Base-by-base conservation (phyloP, 2,329 filamentous ascomycete genomes). In the Ceratocystis diversiconidia region DNA sequence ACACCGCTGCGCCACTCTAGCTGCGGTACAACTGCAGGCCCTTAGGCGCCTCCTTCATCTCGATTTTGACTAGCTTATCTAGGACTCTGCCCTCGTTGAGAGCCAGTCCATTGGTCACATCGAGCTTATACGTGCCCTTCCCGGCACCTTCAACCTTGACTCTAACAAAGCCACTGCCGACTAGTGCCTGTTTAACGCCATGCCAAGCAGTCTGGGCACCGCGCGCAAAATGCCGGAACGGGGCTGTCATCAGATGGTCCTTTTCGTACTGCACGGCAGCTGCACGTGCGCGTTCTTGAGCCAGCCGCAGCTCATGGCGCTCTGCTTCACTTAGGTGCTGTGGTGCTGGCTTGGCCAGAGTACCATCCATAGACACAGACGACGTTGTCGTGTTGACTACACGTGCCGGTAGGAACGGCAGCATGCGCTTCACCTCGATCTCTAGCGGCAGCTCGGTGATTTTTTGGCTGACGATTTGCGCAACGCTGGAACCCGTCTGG, bases 61-160 rank as follows among this genome's bases (percentile, higher is more conserved):
- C 63, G 63, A 69, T 62, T 59, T 63, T 68, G 41, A 82, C 77
- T 48, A 87, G 71, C 68, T 80, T 77, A 73, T 86, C 84, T 64
- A 87, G 71, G 2, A 81, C 81, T 65, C 76, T 77, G 55, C 85
- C 85, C 3, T 80, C 76, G 50, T 86, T 84, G 61, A 85, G 76
- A 25, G 80, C 80, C 75, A 82, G 85, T 0, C 81, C 83, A 48
- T 78, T 78, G 2, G 76, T 76, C 17, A 85, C 76, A 69, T 86
- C 84, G 25, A 86, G 72, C 74, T 84, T 85, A 71, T 82, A 84
- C 63, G 74, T 73, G 43, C 75, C 72, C 19, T 76, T 78, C 10
- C 79, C 74, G 25, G 57, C 52, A 17, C 41, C 63, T 61, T 62
- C 52, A 15, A 84, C 74, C 63, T 72, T 73, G 62, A 86, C 74